Evolutionary conservation across 2,329 filamentous ascomycete species (phyloP), one percentile per base, ranked within the genome.

Genomic region (Fusarium dimerum): DNA sequence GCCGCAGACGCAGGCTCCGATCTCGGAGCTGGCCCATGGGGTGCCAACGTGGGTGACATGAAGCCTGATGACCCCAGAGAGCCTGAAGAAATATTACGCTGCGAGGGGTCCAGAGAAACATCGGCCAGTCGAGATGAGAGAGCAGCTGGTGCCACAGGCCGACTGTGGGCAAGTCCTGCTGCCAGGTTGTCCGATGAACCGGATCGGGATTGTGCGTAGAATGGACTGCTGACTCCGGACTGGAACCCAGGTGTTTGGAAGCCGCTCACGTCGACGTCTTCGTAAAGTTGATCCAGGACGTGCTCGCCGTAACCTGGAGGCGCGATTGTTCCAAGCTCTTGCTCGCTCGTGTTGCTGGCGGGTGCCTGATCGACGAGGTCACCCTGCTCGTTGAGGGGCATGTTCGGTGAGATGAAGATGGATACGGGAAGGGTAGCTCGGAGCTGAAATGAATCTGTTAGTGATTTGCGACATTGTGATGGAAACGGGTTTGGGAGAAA

Each of bases 241-340:
- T 78, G 82, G 36, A 83, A 76, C 1, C 80, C 85, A 1, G 90
- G 89, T 0, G 89, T 92, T 72, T 92, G 87, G 68, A 92, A 89
- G n/a, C 90, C 90, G 48, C 81, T 85, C 9, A 84, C 80, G 63
- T 96, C 90, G 51, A 97, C 82, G 56, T 93, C 90, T 61, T 91
- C 90, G 73, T 96, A 99, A 2, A 97, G 79, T 68, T 90, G 87
- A 69, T 99, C 94, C 26, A 97, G 83, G 42, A 89, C 82, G 70
- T 97, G 94, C 64, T 93, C 85, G 54, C 91, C 92, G 64, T 99
- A 99, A 39, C 92, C 85, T 1, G 94, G 94, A n/a, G 94, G 94
- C 11, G 93, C 92, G 52, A 88, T 83, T 26, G 83, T 80, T 17
- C 83, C 78, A 51, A 83, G 76, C 40, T 84, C 80, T 40, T 78